Evolutionary conservation across 108 stramenopile species (phyloP).

Genomic region (Cyclotella choctawhatcheeana): DNA sequence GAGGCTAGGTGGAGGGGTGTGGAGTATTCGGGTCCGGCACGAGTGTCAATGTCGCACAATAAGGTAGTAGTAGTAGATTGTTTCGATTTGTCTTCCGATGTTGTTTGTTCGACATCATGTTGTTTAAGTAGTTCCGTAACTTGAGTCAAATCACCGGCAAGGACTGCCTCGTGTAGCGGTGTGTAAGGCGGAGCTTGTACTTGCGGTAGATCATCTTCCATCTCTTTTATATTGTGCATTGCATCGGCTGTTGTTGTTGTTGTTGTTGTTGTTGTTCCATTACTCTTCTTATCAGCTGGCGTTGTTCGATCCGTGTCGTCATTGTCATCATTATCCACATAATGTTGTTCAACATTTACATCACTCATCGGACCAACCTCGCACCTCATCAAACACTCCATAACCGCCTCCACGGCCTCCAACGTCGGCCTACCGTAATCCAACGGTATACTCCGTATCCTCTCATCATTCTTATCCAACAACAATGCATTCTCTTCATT

Average conservation of each 20-base stretch:
- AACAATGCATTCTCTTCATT: neutral
- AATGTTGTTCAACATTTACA: slow-evolving; percentile 23
- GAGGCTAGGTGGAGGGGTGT: slow-evolving; percentile 56
- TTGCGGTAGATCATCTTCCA: neutral
- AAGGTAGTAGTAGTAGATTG: neutral
- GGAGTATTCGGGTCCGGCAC: slow-evolving; percentile 37
- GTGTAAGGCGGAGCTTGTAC: slow-evolving; percentile 49
- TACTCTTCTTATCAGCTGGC: too few species aligned
- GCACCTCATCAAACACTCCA: slow-evolving; percentile 47
- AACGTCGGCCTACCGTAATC: slow-evolving; percentile 79
- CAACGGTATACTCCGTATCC: slow-evolving; percentile 78
- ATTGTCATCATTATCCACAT: neutral
- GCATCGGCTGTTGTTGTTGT: too few species aligned
- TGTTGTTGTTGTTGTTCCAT: too few species aligned
- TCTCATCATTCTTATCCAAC: slow-evolving; percentile 43
- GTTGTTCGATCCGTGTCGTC: too few species aligned
- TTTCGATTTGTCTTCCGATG: neutral
- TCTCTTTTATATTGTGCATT: slow-evolving; percentile 3
- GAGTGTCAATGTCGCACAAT: slow-evolving; percentile 38
- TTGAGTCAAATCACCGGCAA: slow-evolving; percentile 59
- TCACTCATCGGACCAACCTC: slow-evolving; percentile 24
- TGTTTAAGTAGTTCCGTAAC: slow-evolving; percentile 61
- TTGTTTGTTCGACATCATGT: slow-evolving; percentile 15
- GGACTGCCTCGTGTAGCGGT: slow-evolving; percentile 64
- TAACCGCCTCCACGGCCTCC: slow-evolving; percentile 44